Conservation (phyloP, 768 basidiomycete species). For the Trametes elegans region DNA sequence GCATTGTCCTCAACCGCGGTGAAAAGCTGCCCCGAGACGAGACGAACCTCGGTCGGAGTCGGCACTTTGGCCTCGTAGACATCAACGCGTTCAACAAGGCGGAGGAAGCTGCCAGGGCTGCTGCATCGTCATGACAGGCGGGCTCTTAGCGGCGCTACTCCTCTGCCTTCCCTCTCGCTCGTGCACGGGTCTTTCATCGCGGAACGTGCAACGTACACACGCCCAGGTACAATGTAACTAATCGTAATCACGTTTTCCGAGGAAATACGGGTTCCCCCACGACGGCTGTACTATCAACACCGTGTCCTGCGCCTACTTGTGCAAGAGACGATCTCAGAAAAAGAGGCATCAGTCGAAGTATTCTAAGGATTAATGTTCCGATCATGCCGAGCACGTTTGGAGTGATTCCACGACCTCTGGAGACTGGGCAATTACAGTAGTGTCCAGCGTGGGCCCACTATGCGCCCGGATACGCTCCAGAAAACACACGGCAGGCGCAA, state of each 20-base stretch:
- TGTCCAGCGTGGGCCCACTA: too few species aligned
- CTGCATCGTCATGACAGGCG: conserved; percentile 9
- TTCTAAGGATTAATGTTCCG: too few species aligned
- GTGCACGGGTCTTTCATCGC: background rate
- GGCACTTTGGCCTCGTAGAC: conserved; percentile 79
- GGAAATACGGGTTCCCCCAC: background rate
- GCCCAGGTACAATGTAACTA: background rate
- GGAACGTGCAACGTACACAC: conserved; percentile 5
- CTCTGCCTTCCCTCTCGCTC: background rate
- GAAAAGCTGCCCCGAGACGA: conserved; percentile 89
- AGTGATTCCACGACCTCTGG: too few species aligned
- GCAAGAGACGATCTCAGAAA: too few species aligned
- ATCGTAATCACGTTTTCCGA: background rate
- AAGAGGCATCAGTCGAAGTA: too few species aligned
- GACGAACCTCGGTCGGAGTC: conserved; percentile 68
- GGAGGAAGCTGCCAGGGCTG: conserved; percentile 9
- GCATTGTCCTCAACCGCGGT: conserved; percentile 77
- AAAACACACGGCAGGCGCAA: too few species aligned
- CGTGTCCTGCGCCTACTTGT: too few species aligned
- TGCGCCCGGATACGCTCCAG: too few species aligned
- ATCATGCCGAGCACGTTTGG: too few species aligned
- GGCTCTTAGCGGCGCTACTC: too few species aligned
- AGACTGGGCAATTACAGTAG: too few species aligned
- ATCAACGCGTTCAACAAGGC: conserved; percentile 41
- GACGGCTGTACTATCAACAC: background rate